phyloP scores from a whole-genome alignment of 148 eudicot species.

The Rhododendron griersonianum region DNA sequence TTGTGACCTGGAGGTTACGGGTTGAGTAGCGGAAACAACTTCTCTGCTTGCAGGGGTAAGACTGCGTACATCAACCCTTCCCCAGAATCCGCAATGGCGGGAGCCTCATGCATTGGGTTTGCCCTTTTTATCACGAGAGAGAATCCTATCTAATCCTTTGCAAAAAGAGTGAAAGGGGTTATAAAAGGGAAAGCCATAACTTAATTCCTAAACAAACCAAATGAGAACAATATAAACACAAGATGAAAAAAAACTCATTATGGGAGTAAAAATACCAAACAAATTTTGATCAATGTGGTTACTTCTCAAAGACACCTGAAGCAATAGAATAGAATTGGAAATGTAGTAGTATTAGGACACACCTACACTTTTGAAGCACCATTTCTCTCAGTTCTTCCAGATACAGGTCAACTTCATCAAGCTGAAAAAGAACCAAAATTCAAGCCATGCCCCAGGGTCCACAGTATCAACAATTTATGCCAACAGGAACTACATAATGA shows the following conservation, averaged over 20 bases:
- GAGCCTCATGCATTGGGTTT: too few relatives aligned
- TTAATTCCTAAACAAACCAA: background rate
- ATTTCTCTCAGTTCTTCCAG: constrained; percentile 44
- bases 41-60: too few relatives aligned
- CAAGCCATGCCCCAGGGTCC: background rate
- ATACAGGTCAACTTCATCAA: constrained; percentile 36
- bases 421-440: constrained; percentile 31
- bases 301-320: background rate
- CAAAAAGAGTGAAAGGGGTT: background rate
- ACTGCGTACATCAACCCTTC: too few relatives aligned
- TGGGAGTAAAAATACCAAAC: background rate
- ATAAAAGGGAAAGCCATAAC: background rate
- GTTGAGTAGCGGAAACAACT: too few relatives aligned
- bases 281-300: background rate
- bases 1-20: too few relatives aligned
- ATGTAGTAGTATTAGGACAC: constrained; percentile 4
- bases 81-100: too few relatives aligned
- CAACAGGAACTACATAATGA: background rate
- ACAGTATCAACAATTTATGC: background rate
- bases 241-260: background rate
- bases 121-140: background rate
- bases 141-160: background rate
- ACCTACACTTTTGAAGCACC: constrained; percentile 63
- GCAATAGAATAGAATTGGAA: background rate
- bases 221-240: background rate